phyloP scores from a whole-genome alignment of 257 asterid species.

The Fraxinus excelsior region DNA sequence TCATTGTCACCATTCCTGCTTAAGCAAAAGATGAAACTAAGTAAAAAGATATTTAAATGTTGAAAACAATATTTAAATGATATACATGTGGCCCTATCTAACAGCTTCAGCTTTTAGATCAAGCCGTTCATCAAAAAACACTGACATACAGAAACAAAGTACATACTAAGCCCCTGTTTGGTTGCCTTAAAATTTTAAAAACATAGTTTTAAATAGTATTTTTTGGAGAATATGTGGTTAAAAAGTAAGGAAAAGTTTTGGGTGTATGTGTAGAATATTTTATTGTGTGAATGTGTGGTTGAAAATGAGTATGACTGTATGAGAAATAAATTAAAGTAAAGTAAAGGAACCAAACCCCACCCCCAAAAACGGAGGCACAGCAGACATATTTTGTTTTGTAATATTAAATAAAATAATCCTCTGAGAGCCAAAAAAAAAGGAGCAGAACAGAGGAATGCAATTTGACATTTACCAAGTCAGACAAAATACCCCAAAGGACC shows the following conservation, averaged over 20 bases:
- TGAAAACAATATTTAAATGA: neutral
- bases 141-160: neutral
- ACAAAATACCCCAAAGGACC: conserved; percentile 6
- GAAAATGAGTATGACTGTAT: too few relatives aligned
- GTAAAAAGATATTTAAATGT: conserved; percentile 7
- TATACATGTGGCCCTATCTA: neutral
- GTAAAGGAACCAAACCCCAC: neutral
- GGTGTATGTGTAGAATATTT: too few relatives aligned
- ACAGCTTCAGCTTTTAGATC: neutral
- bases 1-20: conserved; percentile 66
- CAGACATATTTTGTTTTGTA: neutral
- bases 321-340: too few relatives aligned
- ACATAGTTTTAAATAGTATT: too few relatives aligned
- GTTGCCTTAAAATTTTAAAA: too few relatives aligned
- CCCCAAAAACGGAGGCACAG: neutral
- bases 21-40: conserved; percentile 21
- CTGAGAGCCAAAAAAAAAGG: neutral
- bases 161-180: neutral
- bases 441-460: neutral
- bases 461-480: conserved; percentile 3
- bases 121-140: neutral
- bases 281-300: too few relatives aligned
- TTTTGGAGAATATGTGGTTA: too few relatives aligned
- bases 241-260: too few relatives aligned
- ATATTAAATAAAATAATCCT: neutral